Base-by-base conservation (phyloP, 2,329 filamentous ascomycete species). In the Chaetomium strumarium region DNA sequence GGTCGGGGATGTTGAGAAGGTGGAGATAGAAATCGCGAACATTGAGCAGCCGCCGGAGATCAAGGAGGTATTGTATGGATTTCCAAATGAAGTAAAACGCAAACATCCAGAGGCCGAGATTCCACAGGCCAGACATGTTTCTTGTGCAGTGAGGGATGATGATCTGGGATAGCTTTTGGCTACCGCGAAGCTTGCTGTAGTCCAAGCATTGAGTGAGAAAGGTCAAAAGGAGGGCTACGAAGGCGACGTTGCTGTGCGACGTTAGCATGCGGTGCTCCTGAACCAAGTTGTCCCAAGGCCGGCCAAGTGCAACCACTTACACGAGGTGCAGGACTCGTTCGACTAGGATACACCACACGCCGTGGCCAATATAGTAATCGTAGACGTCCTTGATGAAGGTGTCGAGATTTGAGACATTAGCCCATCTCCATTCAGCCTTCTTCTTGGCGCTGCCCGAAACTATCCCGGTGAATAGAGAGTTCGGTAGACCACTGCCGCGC, bases 371-470 rank as follows among this genome's bases (percentile, higher is more conserved):
- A 64, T 88, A 96, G 69, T 96, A 96, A 58, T 86, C 78, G 66
- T 96, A 96, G 3, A 95, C 88, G 57, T 82, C 86, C 51, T 82
- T 80, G 64, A 96, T 83, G 66, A 96, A 96, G 62, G 83, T 85
- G 68, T 96, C 91, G 49, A 96, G 75, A 64, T 95, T 93, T 36
- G 88, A 83, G 52, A 93, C 88, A 64, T 96, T 96, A 50, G 88
- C 88, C 88, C 91, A 96, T 69, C 88, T 81, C 85, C 90, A 96
- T 74, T 95, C 81, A 3, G 91, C 90, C 67, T 85, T 86, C 64
- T 92, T 86, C 67, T 83, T 83, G 12, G 72, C 71, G 48, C 66
- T 70, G 10, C 68, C 69, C 1, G 66, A 57, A 17, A 68, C 52
- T 14, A 62, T 51, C 8, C 51, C 58, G 7, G 41, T 62, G 56